Conservation (phyloP, 306 rosid species). For the Alnus glutinosa region DNA sequence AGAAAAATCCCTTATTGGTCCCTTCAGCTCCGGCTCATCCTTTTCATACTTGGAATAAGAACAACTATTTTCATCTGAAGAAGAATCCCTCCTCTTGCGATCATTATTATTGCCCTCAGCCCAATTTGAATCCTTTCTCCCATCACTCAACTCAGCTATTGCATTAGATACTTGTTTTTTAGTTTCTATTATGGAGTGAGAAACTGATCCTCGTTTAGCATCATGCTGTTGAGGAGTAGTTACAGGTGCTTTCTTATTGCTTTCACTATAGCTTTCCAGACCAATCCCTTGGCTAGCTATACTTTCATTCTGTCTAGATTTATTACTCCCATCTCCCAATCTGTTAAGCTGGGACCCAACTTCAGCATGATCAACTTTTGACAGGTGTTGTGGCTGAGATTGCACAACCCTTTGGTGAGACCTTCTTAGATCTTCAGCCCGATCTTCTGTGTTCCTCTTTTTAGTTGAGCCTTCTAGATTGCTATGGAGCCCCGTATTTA, state of each 20-base stretch:
- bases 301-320: constrained; percentile 55
- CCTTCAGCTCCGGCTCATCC: constrained; percentile 86
- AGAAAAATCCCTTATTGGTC: constrained; percentile 66
- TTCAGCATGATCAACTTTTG: constrained; percentile 59
- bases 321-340: constrained; percentile 48
- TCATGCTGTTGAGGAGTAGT: constrained; percentile 53
- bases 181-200: constrained; percentile 52
- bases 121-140: constrained; percentile 54
- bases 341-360: constrained; percentile 46
- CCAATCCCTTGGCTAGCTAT: constrained; percentile 52
- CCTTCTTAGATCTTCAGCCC: constrained; percentile 63
- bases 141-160: constrained; percentile 54
- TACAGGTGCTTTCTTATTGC: constrained; percentile 57
- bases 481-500: constrained; percentile 45
- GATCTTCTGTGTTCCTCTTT: constrained; percentile 55
- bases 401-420: constrained; percentile 53
- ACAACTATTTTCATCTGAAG: constrained; percentile 97
- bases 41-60: constrained; percentile 90
- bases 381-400: constrained; percentile 49
- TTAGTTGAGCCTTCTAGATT: constrained; percentile 55
- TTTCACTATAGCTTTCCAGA: constrained; percentile 65
- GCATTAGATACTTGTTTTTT: constrained; percentile 57
- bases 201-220: constrained; percentile 45
- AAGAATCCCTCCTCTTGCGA: constrained; percentile 87
- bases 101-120: constrained; percentile 71